These are phyloP conservation scores for Tylopilus intermedius DNA, from an alignment of 768 basidiomycete genomes.

Conservation along the genomic window DNA sequence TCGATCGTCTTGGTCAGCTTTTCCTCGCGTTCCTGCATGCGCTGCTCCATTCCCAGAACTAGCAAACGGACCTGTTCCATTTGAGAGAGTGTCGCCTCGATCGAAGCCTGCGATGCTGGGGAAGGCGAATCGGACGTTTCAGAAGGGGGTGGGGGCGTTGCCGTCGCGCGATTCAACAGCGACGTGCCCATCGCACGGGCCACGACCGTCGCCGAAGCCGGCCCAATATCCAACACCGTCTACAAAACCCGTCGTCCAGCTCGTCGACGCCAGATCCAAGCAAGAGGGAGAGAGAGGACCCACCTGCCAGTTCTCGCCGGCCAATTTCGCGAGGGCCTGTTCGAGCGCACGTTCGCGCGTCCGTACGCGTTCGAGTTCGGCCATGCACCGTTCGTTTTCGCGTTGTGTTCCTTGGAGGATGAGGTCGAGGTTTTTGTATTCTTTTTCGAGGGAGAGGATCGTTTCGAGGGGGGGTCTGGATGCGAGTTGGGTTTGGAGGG, in stretches of 20 bases:
- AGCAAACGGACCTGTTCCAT: constrained; percentile 66
- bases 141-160: constrained; percentile 13
- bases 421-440: constrained; percentile 71
- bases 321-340: constrained; percentile 61
- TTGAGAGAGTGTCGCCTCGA: constrained; percentile 48
- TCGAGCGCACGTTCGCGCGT: constrained; percentile 76
- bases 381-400: constrained; percentile 84
- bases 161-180: constrained; percentile 20
- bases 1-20: constrained; percentile 56
- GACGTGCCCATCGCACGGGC: constrained; percentile 27
- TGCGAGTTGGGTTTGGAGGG: constrained; percentile 60
- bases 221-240: constrained; percentile 34
- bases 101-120: constrained; percentile 21
- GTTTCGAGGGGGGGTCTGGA: constrained; percentile 64
- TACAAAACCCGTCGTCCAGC: neutral
- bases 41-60: constrained; percentile 72
- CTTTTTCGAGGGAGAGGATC: constrained; percentile 63
- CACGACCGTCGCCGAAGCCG: constrained; percentile 29
- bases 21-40: constrained; percentile 58
- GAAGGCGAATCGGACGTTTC: constrained; percentile 14
- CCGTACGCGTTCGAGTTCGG: constrained; percentile 66
- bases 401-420: constrained; percentile 75
- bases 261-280: no score
- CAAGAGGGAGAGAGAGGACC: constrained; percentile 5
- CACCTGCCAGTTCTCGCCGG: constrained; percentile 83